Evolutionary conservation across 2,329 filamentous ascomycete species (phyloP), one percentile per base, ranked within the genome.

Genomic region (Aspergillus carbonarius): DNA sequence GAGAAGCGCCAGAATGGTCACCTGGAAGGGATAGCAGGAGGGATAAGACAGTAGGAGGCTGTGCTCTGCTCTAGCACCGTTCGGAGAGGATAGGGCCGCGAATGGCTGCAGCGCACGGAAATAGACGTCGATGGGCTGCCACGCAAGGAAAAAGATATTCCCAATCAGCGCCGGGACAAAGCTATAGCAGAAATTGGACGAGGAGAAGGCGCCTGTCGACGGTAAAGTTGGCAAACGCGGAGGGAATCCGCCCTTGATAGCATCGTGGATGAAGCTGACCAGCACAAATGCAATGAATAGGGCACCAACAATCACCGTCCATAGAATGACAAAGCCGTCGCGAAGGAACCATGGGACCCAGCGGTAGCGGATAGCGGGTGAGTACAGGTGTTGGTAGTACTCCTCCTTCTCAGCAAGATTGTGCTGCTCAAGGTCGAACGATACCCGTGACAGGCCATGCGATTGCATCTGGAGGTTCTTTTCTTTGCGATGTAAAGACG

Each of bases 161-260:
- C 82, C 86, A 40, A 88, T 81, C 3, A 86, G 58, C 0, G 81
- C 76, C 0, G 86, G 86, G 18, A 88, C 70, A 63, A 88, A 88
- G 63, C 83, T 85, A 78, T 92, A 97, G 52, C 96, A 78, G 76
- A 97, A 97, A 74, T 96, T 92, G 51, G 92, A 91, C 0, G 90
- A 81, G 1, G 91, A 96, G 74, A 96, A 97, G 17, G 89, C 90
- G 25, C 79, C 79, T 0, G 76, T 68, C 3, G 83, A 78, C 1
- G 91, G 85, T 2, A 80, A 78, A 0, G 88, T 86, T 9, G 81
- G 77, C 1, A 96, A 78, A 6, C 82, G 78, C 2, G 93, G 92
- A 6, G 82, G 73, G 72, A 96, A 97, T 8, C 92, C 93, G 7
- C 81, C 72, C 37, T 83, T 77, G 30, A 96, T 81, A 10, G 84